Conservation (phyloP, 208 protist species). For the Herpetomonas samuelpessoai region DNA sequence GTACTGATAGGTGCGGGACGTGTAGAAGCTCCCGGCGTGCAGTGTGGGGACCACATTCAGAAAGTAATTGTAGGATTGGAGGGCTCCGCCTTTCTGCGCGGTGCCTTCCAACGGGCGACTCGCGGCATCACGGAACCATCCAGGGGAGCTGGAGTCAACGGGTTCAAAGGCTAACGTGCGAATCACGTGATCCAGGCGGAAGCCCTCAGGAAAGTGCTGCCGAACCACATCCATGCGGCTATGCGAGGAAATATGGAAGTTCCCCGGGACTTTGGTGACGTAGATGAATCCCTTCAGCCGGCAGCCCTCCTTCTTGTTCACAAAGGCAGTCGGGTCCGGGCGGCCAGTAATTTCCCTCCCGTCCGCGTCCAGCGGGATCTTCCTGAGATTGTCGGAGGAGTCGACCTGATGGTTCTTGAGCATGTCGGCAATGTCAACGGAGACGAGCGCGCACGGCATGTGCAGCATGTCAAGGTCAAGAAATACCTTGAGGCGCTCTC, state of each 20-base stretch:
- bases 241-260: constrained; percentile 53
- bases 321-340: constrained; percentile 5
- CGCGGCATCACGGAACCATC: constrained; percentile 11
- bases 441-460: constrained; percentile 38
- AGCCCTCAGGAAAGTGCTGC: constrained; percentile 17
- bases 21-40: constrained; percentile 31
- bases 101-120: constrained; percentile 31
- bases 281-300: constrained; percentile 30
- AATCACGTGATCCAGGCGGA: constrained; percentile 39
- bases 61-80: constrained; percentile 33
- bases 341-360: constrained; percentile 20
- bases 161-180: constrained; percentile 33
- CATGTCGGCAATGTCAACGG: constrained; percentile 42
- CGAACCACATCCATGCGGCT: constrained; percentile 10
- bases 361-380: constrained; percentile 17
- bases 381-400: constrained; percentile 29
- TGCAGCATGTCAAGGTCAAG: constrained; percentile 40
- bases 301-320: constrained; percentile 32
- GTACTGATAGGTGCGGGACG: constrained; percentile 36
- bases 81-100: constrained; percentile 7
- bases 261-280: constrained; percentile 48
- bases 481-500: constrained; percentile 25
- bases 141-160: constrained; percentile 17
- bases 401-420: constrained; percentile 40
- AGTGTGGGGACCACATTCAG: constrained; percentile 49